A percentile compares a stretch with the other conserved stretches of the same genome.
These are phyloP conservation scores for Rhododendron ferrugineum DNA, from an alignment of 148 eudicot genomes.

Conservation along the genomic window DNA sequence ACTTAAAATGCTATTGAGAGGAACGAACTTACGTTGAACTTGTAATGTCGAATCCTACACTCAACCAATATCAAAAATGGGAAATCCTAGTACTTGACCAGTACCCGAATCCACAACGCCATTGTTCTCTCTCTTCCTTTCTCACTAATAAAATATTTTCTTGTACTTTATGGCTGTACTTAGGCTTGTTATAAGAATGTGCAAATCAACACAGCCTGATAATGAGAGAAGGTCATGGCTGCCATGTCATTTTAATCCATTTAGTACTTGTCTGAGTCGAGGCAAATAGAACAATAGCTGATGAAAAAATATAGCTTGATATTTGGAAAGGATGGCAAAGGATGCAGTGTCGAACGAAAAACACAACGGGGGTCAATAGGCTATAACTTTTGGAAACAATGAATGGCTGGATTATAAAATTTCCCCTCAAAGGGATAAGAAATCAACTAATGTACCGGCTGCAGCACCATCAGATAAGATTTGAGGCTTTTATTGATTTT, in stretches of 20 bases:
- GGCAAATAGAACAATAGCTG: neutral
- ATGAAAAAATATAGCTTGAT: neutral
- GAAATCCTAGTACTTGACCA: neutral
- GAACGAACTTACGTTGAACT: slow-evolving; percentile 31
- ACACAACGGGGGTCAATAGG: neutral
- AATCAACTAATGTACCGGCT: neutral
- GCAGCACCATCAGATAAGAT: neutral
- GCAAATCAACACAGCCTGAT: neutral
- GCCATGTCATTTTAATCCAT: slow-evolving; percentile 10
- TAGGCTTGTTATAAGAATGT: neutral
- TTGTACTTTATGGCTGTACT: neutral
- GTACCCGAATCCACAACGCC: neutral
- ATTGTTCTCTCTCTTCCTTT: slow-evolving; percentile 2
- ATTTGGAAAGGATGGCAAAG: neutral
- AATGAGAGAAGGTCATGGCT: neutral
- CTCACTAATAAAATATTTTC: neutral
- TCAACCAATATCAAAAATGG: slow-evolving; percentile 14
- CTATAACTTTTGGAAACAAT: neutral
- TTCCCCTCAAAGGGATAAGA: neutral
- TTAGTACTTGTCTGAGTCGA: neutral
- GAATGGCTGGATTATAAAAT: neutral
- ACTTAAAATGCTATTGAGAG: neutral
- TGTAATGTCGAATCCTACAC: slow-evolving; percentile 31
- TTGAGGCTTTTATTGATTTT: neutral
- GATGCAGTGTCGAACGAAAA: neutral